Conservation (phyloP, 164 flowering plant species). For the Stephania yunnanensis region DNA sequence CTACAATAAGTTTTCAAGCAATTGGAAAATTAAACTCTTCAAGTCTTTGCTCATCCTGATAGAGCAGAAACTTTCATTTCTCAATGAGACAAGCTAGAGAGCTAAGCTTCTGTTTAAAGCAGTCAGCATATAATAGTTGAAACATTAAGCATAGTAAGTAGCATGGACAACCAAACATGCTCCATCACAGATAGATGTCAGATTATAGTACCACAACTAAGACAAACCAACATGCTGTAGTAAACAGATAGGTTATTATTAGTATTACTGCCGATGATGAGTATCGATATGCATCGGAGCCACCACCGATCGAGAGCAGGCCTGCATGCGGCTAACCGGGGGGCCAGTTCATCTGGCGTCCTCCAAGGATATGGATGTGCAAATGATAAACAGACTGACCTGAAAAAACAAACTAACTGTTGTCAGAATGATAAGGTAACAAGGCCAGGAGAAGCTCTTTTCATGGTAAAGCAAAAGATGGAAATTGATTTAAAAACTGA, state of each 20-base stretch:
- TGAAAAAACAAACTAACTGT: slow-evolving; percentile 20
- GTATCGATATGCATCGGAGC: not conserved
- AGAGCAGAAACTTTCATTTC: too few species aligned
- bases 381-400: slow-evolving; percentile 96
- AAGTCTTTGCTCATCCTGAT: too few species aligned
- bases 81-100: too few species aligned
- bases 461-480: too few species aligned
- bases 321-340: slow-evolving; percentile 53
- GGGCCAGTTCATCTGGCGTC: slow-evolving; percentile 98
- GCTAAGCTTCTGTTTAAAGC: too few species aligned
- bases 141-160: too few species aligned
- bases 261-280: not conserved
- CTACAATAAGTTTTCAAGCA: too few species aligned
- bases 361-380: slow-evolving; percentile 89
- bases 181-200: not conserved
- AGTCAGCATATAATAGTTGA: too few species aligned
- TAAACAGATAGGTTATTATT: not conserved
- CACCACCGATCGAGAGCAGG: not conserved
- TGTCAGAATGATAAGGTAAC: not conserved
- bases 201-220: too few species aligned
- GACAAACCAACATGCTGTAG: not conserved
- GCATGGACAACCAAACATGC: not conserved
- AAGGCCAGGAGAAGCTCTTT: not conserved
- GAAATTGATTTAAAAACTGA: slow-evolving; percentile 23
- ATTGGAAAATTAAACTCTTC: too few species aligned